These are phyloP conservation scores for Glycyrrhiza uralensis DNA, from an alignment of 306 rosid genomes.

Conservation along the genomic window DNA sequence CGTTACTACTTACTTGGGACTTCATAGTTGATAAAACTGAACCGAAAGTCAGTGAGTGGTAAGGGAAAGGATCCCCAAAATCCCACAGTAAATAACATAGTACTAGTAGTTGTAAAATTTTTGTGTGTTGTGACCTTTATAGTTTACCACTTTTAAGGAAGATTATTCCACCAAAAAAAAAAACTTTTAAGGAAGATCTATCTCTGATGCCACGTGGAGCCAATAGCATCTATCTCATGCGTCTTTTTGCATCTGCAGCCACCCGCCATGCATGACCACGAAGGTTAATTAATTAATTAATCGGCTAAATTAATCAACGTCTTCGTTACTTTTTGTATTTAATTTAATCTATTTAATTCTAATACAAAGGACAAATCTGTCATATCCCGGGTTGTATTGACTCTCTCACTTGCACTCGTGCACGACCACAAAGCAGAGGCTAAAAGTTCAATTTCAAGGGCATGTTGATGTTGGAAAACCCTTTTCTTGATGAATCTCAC, in stretches of 20 bases:
- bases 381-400: conserved; percentile 15
- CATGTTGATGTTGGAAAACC: not conserved
- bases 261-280: not conserved
- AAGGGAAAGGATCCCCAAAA: not conserved
- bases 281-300: conserved; percentile 18
- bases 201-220: conserved; percentile 39
- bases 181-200: conserved; percentile 45
- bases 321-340: conserved; percentile 27
- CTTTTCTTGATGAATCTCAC: conserved; percentile 18
- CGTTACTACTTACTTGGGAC: too few species aligned
- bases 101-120: conserved; percentile 16
- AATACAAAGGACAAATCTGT: conserved; percentile 32
- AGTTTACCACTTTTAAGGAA: conserved; percentile 46
- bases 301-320: conserved; percentile 23
- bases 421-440: not conserved
- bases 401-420: conserved; percentile 28
- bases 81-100: not conserved
- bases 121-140: conserved; percentile 19
- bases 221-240: not conserved
- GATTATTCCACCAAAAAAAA: too few species aligned
- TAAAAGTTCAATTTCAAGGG: conserved; percentile 18
- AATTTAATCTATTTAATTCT: too few species aligned
- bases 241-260: not conserved
- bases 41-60: too few species aligned
- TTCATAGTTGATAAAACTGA: not conserved